Evolutionary conservation across 495 filamentous ascomycete genomes (phyloP).

Genomic region (Sphaerosporella brunnea): DNA sequence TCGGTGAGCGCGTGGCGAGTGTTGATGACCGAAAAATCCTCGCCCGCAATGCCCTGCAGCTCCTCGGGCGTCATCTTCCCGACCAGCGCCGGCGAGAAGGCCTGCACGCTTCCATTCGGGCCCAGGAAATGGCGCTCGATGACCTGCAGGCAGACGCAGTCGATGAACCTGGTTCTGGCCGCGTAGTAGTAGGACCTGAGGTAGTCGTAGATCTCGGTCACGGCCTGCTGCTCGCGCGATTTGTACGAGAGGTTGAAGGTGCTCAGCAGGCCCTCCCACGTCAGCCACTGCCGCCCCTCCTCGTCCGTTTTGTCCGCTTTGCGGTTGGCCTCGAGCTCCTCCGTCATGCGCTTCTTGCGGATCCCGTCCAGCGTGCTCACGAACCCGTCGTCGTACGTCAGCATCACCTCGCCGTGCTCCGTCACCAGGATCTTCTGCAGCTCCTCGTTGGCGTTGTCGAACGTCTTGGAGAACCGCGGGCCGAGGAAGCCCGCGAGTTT

Average conservation of each 20-base stretch:
- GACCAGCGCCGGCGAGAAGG: constrained; percentile 29
- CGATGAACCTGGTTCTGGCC: constrained; percentile 30
- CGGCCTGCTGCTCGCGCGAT: background rate
- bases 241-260: background rate
- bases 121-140: constrained; percentile 28
- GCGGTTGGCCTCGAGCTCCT: too few species aligned
- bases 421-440: constrained; percentile 22
- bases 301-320: too few species aligned
- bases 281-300: too few species aligned
- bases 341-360: constrained; percentile 15
- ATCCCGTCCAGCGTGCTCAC: constrained; percentile 22
- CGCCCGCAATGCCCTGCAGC: constrained; percentile 33
- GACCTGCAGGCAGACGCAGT: constrained; percentile 30
- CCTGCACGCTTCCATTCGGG: constrained; percentile 13
- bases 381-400: constrained; percentile 29
- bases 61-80: constrained; percentile 27
- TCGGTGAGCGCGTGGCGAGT: constrained; percentile 28
- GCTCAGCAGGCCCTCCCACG: too few species aligned
- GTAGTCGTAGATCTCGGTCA: constrained; percentile 29
- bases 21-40: constrained; percentile 25
- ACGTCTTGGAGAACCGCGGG: background rate
- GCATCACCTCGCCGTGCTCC: constrained; percentile 27
- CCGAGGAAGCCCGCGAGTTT: background rate
- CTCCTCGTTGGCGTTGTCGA: constrained; percentile 13
- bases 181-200: constrained; percentile 31